Evolutionary conservation across 1,139 yeast genomes (phyloP), one percentile per base, ranked within the genome.

Genomic region (Lodderomyces pseudojiufengensis): DNA sequence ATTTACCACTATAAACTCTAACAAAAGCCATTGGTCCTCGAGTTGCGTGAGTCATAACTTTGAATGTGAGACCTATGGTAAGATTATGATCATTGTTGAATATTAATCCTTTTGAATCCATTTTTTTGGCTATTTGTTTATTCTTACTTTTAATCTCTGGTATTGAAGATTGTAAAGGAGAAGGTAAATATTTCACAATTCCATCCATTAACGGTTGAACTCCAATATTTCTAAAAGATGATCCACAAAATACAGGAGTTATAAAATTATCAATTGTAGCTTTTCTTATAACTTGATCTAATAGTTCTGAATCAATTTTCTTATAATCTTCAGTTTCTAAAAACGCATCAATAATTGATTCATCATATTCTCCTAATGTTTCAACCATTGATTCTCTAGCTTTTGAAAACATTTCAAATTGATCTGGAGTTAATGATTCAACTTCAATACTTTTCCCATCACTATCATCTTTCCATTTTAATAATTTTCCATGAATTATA

Each of bases 121-220:
- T 52, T 1, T 73, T 63, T 5, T 70, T 59, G 2, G 45, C 42
- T 3, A 55, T 46, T 13, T 50, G 51, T 38, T 47, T 35, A 29
- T 31, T 38, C 32, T 23, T 40, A 31, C 25, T 35, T 15, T 40
- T 39, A 3, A 82, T 69, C 31, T 75, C 78, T 0, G 95, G 95
- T 2, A 73, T 48, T 0, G 58, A 56, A 0, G 74, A 67, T 44
- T 88, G 90, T 3, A 73, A 46, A 1, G 98, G 97, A 1, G 92
- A 77, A 0, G 99, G 98, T 24, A 94, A 65, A 50, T 74, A 92
- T 36, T 75, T 73, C 1, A 79, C 70, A 11, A 90, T 70, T 0
- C 95, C 90, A 55, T 92, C 98, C 61, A 92, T 63, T 37, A 94
- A 63, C 0, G 97, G 97, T 54, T 92, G 98, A 2, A 92, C 95